Evolutionary conservation across 352 stramenopile species (phyloP).

Genomic region (Phytophthora vignae): DNA sequence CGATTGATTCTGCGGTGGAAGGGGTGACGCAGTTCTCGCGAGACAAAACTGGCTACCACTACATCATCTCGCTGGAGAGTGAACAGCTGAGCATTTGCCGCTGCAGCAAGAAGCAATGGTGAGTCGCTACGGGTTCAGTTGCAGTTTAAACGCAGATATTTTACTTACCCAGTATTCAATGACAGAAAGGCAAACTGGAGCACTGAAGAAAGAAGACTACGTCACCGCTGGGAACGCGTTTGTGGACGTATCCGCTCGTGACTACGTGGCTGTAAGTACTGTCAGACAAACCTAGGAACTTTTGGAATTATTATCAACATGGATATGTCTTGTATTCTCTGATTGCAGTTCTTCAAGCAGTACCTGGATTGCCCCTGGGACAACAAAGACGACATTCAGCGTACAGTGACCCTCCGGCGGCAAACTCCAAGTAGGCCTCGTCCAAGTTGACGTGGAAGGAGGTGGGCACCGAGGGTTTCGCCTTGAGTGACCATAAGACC

Average conservation of each 20-base stretch:
- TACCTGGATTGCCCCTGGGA: neutral
- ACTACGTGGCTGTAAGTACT: neutral
- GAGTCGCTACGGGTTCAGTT: neutral
- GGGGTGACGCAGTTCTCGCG: neutral
- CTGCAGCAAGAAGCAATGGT: neutral
- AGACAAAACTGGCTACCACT: neutral
- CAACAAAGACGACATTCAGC: neutral
- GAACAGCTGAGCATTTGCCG: neutral
- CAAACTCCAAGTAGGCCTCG: neutral
- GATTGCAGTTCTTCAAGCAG: neutral
- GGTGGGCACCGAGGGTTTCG: neutral
- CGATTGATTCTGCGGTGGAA: neutral
- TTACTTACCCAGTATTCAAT: too few relatives aligned
- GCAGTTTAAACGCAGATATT: too few relatives aligned
- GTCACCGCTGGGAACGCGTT: neutral
- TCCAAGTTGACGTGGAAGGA: constrained; percentile 7
- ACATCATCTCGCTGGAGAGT: neutral
- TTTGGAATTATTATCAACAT: neutral
- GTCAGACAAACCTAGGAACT: neutral
- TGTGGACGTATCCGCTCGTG: neutral
- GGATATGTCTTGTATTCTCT: neutral
- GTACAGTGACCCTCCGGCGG: neutral
- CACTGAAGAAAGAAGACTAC: neutral
- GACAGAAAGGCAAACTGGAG: neutral
- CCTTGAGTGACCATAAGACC: neutral